Base-by-base conservation (phyloP, 2,329 filamentous ascomycete species). In the Penicillium glabrum region DNA sequence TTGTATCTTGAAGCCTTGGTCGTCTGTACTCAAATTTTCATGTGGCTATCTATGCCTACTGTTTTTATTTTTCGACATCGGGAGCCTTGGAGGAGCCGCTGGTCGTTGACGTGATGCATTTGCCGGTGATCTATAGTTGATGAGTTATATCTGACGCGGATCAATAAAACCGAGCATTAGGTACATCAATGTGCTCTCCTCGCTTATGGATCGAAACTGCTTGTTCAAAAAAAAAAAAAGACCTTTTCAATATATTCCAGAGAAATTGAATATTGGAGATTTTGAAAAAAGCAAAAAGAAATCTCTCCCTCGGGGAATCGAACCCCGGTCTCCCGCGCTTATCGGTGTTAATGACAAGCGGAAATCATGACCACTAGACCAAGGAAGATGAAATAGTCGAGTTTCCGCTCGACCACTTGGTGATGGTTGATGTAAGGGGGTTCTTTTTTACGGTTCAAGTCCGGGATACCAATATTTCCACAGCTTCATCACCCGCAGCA, bases 401-500 rank as follows among this genome's bases (percentile, higher is more conserved):
- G 64, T 66, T 41, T 66, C 64, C 53, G 58, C 64, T 66, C 62
- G 64, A 43, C 64, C 64, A 65, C 61, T 66, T 65, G 64, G 62
- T 39, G 44, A 21, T 65, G 61, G 60, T 61, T 63, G 61, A 63
- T 61, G 37, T 0, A 5, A 13, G 24, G 24, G 5, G 1, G 1
- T 4, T 6, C 2, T 9, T 5, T 21, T 19, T 39, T 50, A 27
- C 3, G 16, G 3, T 0, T 19, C 3, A 19, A 39, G 35, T n/a
- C 8, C 29, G 23, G 11, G 5, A 33, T 0, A 5, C 1, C 7
- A 39, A 19, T 5, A 11, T 23, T 23, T 6, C 9, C 9, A 41
- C 16, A 41, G 7, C 19, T 41, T n/a, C 3, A n/a, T 54, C 35
- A 75, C 31, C 74, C 75, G 67, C 82, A 84, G 64, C 83, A 86